Base-by-base conservation (phyloP, 1,284 basidiomycete genomes). In the Cystobasidium sp. region DNA sequence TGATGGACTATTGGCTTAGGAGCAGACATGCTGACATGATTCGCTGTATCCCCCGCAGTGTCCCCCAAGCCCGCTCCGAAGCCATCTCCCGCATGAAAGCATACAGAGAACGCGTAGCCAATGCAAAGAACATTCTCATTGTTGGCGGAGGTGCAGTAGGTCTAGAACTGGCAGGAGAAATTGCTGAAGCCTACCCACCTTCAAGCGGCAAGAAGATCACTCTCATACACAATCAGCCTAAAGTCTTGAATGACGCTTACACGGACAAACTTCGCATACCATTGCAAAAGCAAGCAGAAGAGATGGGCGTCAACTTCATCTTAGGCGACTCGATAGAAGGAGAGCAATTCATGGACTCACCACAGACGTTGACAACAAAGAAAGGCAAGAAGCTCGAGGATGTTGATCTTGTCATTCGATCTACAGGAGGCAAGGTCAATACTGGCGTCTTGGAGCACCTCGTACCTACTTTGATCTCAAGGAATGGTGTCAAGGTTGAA, bases 71-170 rank as follows among this genome's bases (percentile, higher is more conserved):
- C 3, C 61, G 70, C n/a, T 3, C 52, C 6, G 70, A 73, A 16
- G 70, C 70, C 31, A 73, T 73, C 41, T 41, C 47, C 6, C 49
- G 52, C n/a, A 73, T 73, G 70, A 73, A 73, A 46, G 43, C 49
- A 9, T 73, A 73, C 62, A 63, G 70, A 37, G 63, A 73, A 9
- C 49, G 63, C 14, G 55, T 73, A 37, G 70, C 70, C 3, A 31
- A 39, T 6, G 70, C 70, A 8, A 53, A 49, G 53, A 73, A 73
- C 53, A 59, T 73, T 16, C 51, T 73, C 52, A 49, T 73, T 24
- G 58, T 73, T 22, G 70, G 70, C 20, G 74, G 68, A 16, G 74
- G 74, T 37, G 74, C 74, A 16, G 74, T 75, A 41, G 74, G 74
- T 37, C 16, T 69, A 12, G 74, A 75, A 46, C 53, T 75, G 43